These are phyloP conservation scores for Phytopythium oedochilum DNA, from an alignment of 352 stramenopile genomes.

Conservation along the genomic window DNA sequence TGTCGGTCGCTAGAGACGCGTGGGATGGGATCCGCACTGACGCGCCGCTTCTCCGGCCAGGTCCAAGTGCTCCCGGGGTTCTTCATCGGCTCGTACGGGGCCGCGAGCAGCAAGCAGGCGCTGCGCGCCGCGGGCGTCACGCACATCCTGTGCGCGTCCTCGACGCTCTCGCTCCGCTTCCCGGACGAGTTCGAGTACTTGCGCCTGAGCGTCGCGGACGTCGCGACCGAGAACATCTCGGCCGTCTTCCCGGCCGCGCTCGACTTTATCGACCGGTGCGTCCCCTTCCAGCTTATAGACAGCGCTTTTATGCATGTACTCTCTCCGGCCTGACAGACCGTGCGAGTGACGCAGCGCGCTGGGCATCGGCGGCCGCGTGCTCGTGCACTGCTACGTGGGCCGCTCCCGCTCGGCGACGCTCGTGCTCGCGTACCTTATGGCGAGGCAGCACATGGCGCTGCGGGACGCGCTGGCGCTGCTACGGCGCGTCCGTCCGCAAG, in stretches of 20 bases:
- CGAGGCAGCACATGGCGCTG: slow-evolving; percentile 25
- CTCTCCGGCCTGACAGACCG: no score
- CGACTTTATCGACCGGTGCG: slow-evolving; percentile 57
- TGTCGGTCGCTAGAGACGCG: no score
- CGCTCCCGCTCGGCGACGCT: slow-evolving; percentile 64
- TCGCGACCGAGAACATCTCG: slow-evolving; percentile 30
- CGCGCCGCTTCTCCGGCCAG: slow-evolving; percentile 1
- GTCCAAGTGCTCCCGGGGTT: slow-evolving; percentile 32
- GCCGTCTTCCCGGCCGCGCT: slow-evolving; percentile 39
- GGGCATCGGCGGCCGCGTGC: slow-evolving; percentile 33
- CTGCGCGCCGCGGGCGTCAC: slow-evolving; percentile 38
- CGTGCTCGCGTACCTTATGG: slow-evolving; percentile 62
- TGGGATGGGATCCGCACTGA: neutral
- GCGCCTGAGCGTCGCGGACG: slow-evolving; percentile 46
- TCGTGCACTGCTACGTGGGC: slow-evolving; percentile 77
- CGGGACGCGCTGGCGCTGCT: slow-evolving; percentile 34
- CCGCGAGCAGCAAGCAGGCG: slow-evolving; percentile 40
- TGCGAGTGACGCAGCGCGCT: slow-evolving; percentile 40
- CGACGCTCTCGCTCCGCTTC: slow-evolving; percentile 34
- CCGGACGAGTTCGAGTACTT: slow-evolving; percentile 48
- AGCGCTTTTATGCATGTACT: no score
- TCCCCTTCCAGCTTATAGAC: no score
- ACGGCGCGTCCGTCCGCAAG: slow-evolving; percentile 42
- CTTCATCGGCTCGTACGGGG: slow-evolving; percentile 68
- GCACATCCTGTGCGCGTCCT: slow-evolving; percentile 56